Percentiles rank a stretch among this genome's conserved stretches.
These are phyloP conservation scores for Trametes sp. DNA, from an alignment of 1,284 basidiomycete species.

Conservation along the genomic window DNA sequence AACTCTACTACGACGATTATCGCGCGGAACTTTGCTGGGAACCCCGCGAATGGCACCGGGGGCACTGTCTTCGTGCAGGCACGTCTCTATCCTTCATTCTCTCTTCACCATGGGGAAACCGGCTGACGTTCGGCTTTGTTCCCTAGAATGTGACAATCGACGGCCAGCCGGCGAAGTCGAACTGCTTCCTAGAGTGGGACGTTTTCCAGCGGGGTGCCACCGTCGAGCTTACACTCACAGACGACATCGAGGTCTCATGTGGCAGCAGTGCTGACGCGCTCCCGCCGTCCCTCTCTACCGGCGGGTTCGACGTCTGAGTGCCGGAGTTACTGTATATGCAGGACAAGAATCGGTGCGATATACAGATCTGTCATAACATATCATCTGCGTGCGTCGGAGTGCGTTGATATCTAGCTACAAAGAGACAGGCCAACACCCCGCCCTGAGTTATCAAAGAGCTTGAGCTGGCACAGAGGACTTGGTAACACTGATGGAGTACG, in stretches of 20 bases:
- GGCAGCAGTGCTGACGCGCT: constrained; percentile 49
- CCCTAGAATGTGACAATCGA: constrained; percentile 61
- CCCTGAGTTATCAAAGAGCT: too few species aligned
- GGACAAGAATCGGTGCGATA: too few species aligned
- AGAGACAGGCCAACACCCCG: too few species aligned
- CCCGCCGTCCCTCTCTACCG: constrained; percentile 68
- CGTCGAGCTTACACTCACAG: constrained; percentile 58
- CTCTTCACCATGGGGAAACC: background rate
- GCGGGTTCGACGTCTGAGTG: constrained; percentile 47
- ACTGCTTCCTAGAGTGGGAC: constrained; percentile 69
- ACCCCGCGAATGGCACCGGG: constrained; percentile 57
- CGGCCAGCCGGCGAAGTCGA: constrained; percentile 61
- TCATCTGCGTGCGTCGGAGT: too few species aligned
- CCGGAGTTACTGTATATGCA: too few species aligned
- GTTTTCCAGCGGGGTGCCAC: constrained; percentile 59
- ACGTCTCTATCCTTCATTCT: constrained; percentile 11
- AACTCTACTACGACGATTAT: constrained; percentile 64
- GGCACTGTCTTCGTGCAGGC: constrained; percentile 67
- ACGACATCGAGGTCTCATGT: constrained; percentile 58
- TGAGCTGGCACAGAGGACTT: too few species aligned
- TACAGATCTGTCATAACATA: background rate
- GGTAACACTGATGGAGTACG: too few species aligned
- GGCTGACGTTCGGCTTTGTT: background rate
- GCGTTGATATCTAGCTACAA: too few species aligned
- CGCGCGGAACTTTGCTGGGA: constrained; percentile 57